These are phyloP conservation scores for Exophiala spinifera DNA, from an alignment of 2,329 filamentous ascomycete genomes.

Conservation along the genomic window DNA sequence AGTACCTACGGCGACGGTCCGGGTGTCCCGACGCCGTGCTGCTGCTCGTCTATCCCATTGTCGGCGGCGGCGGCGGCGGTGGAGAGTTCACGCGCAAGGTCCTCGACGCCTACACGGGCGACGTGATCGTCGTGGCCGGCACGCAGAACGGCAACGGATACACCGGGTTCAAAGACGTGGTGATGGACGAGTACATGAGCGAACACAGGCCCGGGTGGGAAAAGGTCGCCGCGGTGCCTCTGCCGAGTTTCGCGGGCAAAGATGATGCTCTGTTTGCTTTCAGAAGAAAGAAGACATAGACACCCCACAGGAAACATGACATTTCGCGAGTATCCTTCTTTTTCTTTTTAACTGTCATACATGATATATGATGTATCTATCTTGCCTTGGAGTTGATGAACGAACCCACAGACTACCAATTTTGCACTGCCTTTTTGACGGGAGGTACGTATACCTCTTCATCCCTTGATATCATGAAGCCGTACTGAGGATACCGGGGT, in stretches of 20 bases:
- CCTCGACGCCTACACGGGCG: constrained; percentile 59
- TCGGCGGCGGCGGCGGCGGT: too few species aligned
- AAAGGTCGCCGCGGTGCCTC: constrained; percentile 60
- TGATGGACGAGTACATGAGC: constrained; percentile 65
- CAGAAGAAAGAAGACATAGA: constrained; percentile 14
- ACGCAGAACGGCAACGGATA: constrained; percentile 74
- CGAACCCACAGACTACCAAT: too few species aligned
- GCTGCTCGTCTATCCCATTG: constrained; percentile 70
- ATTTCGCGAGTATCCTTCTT: too few species aligned
- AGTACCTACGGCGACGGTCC: constrained; percentile 53
- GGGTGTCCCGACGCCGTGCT: constrained; percentile 58
- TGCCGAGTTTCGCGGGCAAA: constrained; percentile 74
- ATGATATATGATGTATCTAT: too few species aligned
- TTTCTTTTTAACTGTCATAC: too few species aligned
- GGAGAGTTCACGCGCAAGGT: constrained; percentile 65
- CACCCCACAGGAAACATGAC: too few species aligned
- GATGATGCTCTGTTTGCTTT: constrained; percentile 73
- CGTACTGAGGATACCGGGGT: too few species aligned
- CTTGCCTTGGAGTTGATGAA: too few species aligned
- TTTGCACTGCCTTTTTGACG: too few species aligned
- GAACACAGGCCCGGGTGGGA: constrained; percentile 53
- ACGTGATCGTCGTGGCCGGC: constrained; percentile 67
- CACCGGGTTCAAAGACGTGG: constrained; percentile 63
- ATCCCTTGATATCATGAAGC: too few species aligned
- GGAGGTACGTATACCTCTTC: too few species aligned